phyloP scores from a whole-genome alignment of 2,329 filamentous ascomycete species.

The Fusarium ramigenum region DNA sequence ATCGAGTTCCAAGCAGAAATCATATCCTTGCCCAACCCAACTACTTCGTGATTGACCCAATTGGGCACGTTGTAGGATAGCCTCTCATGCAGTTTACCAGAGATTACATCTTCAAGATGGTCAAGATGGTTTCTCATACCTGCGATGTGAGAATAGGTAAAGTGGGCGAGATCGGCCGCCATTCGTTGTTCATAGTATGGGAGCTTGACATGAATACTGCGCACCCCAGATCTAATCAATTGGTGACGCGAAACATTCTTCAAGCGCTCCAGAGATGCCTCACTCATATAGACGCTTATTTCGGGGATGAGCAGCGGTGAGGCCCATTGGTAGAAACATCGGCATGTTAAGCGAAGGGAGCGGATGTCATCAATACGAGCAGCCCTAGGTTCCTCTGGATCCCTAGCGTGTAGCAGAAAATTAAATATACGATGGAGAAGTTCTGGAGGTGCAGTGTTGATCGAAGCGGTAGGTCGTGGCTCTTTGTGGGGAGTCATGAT shows the following conservation, averaged over 20 bases:
- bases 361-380: background rate
- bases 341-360: background rate
- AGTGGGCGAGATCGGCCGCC: background rate
- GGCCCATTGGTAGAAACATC: background rate
- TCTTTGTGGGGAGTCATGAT: background rate
- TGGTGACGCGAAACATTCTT: background rate
- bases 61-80: background rate
- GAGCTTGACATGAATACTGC: background rate
- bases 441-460: background rate
- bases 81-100: background rate
- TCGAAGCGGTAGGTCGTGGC: background rate
- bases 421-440: background rate
- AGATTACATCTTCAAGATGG: background rate
- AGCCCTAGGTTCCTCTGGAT: background rate
- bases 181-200: background rate
- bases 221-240: background rate
- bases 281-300: background rate
- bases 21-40: background rate
- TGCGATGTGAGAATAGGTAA: background rate
- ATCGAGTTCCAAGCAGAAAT: background rate
- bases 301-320: background rate
- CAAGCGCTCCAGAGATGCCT: background rate
- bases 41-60: background rate
- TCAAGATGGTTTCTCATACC: background rate
- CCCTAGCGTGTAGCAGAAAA: background rate